These are phyloP conservation scores for Lodderomyces beijingensis DNA, from an alignment of 1,139 yeast genomes.

Conservation along the genomic window DNA sequence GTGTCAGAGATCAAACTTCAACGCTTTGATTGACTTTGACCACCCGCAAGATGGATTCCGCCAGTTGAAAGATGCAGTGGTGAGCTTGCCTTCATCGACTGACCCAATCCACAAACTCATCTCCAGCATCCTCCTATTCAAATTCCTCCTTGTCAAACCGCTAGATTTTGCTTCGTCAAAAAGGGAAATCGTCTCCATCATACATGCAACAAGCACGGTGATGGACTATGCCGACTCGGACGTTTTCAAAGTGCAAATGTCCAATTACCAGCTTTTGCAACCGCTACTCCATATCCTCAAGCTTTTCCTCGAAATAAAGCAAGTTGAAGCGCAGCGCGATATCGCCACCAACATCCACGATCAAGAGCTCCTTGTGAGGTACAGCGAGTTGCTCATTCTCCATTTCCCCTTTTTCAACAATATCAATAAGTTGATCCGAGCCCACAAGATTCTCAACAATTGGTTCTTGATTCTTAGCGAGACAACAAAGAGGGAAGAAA, in stretches of 20 bases:
- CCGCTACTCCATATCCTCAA: slow-evolving; percentile 33
- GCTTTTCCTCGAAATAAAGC: slow-evolving; percentile 20
- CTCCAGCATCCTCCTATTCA: slow-evolving; percentile 22
- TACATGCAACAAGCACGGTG: slow-evolving; percentile 19
- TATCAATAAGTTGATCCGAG: slow-evolving; percentile 26
- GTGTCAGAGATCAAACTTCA: slow-evolving; percentile 17
- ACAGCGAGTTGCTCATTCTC: slow-evolving; percentile 22
- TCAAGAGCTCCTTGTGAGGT: slow-evolving; percentile 13
- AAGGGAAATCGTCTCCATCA: slow-evolving; percentile 20
- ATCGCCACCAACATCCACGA: slow-evolving; percentile 10
- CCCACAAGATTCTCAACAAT: slow-evolving; percentile 21
- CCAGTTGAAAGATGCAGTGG: slow-evolving; percentile 14
- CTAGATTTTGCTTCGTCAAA: slow-evolving; percentile 19
- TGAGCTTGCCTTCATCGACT: slow-evolving; percentile 1
- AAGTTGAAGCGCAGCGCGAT: slow-evolving; percentile 17
- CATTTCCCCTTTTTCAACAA: slow-evolving; percentile 30
- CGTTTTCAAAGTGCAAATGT: slow-evolving; percentile 26
- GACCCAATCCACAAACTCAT: slow-evolving; percentile 8
- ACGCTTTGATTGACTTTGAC: slow-evolving; percentile 10
- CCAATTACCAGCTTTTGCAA: slow-evolving; percentile 33
- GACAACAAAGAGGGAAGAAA: slow-evolving; percentile 11
- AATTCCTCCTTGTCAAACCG: slow-evolving; percentile 27
- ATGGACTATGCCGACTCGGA: slow-evolving; percentile 22
- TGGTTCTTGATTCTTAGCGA: slow-evolving; percentile 27
- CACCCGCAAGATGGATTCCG: slow-evolving; percentile 10